A percentile compares a stretch with the other conserved stretches of the same genome.
Evolutionary conservation across 2,329 filamentous ascomycete genomes (phyloP).

Genomic region (Hypoxylon sp.): DNA sequence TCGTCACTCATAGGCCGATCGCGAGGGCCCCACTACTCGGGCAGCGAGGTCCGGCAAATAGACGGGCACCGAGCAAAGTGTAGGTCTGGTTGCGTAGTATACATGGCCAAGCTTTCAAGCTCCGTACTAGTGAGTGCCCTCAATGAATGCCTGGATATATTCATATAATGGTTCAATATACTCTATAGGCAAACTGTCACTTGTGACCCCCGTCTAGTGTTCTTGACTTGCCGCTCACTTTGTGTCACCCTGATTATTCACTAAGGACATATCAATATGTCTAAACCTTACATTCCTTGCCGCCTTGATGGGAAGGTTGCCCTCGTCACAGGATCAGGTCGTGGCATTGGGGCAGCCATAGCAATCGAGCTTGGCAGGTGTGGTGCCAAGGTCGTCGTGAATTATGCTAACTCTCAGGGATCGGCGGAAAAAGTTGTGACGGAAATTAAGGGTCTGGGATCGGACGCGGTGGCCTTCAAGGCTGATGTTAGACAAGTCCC

Average conservation of each 20-base stretch:
- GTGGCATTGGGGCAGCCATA: neutral
- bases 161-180: neutral
- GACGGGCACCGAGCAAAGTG: neutral
- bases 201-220: neutral
- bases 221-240: neutral
- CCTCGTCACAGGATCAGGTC: neutral
- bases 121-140: no score
- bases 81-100: neutral
- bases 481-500: neutral
- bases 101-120: no score
- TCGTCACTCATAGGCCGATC: neutral
- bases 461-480: neutral
- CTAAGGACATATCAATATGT: neutral
- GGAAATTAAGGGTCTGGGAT: neutral
- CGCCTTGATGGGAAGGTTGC: neutral
- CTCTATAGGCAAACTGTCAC: neutral
- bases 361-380: neutral
- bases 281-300: neutral
- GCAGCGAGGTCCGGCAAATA: neutral
- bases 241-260: neutral
- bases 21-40: neutral
- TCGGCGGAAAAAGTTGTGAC: neutral
- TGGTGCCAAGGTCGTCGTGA: conserved; percentile 1
- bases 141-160: neutral
- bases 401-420: neutral